Base-by-base conservation (phyloP, 2,329 filamentous ascomycete species). In the Penicillium crustosum region DNA sequence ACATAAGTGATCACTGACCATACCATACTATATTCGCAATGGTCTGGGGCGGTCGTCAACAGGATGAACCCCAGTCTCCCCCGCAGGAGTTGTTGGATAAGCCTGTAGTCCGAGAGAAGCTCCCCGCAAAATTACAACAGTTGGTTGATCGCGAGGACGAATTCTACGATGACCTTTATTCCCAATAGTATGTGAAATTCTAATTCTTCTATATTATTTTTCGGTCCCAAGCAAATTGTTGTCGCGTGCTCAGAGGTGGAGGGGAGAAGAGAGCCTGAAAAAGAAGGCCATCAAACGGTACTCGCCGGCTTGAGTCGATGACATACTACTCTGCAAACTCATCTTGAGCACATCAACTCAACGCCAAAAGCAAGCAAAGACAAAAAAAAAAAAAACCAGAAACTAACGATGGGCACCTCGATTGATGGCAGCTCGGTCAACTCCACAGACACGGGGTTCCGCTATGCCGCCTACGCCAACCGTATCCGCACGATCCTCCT, bases 401-500 rank as follows among this genome's bases (percentile, higher is more conserved):
- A 58, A 51, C 59, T 63, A 58, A 65, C 45, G 53, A 66, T 63
- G 56, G 29, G 36, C 41, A 57, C 61, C 23, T 53, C 61, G 29
- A n/a, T 47, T 25, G 29, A 53, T 7, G 57, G 51, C 71, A 90
- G 88, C 69, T 85, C 83, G 15, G 83, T 87, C 56, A 89, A 95
- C 67, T 90, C 91, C 6, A 97, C 91, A 59, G 91, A 97, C 54
- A 89, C 87, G 66, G 88, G 86, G 66, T 80, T 96, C 69, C 89
- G 94, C 70, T 99, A 97, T 78, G 93, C 93, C 57, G 94, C 90
- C 66, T 99, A 99, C 77, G 91, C 91, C 48, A 86, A 88, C 59
- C 88, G 94, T 49, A 79, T 94, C 61, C 87, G 91, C 61, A 96
- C 93, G 8, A 90, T 97, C 65, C 86, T 99, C 69, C 81, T 93